Conservation (phyloP, 202 grass and related monocot species). For the Zizania palustris region DNA sequence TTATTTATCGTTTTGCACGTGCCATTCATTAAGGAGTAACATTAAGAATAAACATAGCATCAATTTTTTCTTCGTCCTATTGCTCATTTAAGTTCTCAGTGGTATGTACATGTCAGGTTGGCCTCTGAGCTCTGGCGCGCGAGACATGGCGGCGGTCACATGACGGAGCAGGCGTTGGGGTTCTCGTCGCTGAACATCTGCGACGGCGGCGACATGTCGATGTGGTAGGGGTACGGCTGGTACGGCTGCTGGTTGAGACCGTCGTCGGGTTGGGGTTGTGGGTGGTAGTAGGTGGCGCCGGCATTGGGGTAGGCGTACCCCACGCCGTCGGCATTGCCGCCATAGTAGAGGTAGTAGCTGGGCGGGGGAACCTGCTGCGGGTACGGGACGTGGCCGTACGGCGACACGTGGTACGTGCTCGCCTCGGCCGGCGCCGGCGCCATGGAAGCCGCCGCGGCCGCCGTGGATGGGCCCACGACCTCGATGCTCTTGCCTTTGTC, state of each 20-base stretch:
- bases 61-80: no score
- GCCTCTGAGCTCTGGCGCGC: neutral
- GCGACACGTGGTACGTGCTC: constrained; percentile 57
- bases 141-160: constrained; percentile 43
- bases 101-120: constrained; percentile 25
- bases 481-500: constrained; percentile 43
- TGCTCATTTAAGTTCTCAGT: neutral
- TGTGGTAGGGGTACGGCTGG: constrained; percentile 41
- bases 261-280: neutral
- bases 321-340: constrained; percentile 23
- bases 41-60: no score
- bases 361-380: constrained; percentile 26
- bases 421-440: constrained; percentile 31
- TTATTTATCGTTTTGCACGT: no score
- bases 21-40: no score
- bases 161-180: constrained; percentile 87
- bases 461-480: constrained; percentile 34
- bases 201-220: constrained; percentile 66
- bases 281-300: constrained; percentile 24
- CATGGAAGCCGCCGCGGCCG: constrained; percentile 48
- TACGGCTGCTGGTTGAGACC: constrained; percentile 23
- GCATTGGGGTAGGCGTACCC: no score
- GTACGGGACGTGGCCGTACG: constrained; percentile 51
- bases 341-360: constrained; percentile 52
- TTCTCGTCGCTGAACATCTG: constrained; percentile 98